Conservation (phyloP, 148 eudicot genomes). For the Salicornia ramosissima region DNA sequence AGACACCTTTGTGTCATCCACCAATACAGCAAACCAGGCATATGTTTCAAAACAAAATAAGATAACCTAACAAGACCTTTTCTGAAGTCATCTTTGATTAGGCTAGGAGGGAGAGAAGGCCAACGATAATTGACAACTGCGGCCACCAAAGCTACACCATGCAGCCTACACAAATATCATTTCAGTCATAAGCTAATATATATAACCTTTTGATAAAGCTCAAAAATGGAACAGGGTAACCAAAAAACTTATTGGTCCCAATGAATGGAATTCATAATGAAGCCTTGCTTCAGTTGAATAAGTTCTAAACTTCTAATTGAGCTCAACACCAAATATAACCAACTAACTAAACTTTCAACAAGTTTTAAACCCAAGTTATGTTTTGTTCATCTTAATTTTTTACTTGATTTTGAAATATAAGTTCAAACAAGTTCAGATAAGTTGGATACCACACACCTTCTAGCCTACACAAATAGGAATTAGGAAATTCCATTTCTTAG, state of each 20-base stretch:
- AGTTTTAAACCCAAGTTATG: background rate
- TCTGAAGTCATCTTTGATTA: constrained; percentile 51
- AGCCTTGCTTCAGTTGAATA: background rate
- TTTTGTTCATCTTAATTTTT: background rate
- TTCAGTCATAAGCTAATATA: constrained; percentile 9
- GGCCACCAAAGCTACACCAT: constrained; percentile 62
- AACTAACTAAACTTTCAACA: background rate
- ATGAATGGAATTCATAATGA: background rate
- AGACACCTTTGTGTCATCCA: constrained; percentile 75
- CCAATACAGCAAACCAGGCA: constrained; percentile 62
- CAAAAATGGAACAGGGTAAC: background rate
- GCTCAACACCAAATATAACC: background rate
- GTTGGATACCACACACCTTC: background rate
- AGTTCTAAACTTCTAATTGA: constrained; percentile 4
- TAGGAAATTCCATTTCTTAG: background rate
- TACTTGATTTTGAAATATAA: background rate
- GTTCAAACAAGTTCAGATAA: background rate
- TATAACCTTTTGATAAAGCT: background rate
- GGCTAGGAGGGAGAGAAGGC: constrained; percentile 53
- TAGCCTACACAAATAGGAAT: background rate
- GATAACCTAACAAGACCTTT: constrained; percentile 41
- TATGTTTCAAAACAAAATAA: constrained; percentile 36
- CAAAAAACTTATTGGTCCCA: background rate
- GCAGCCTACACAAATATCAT: constrained; percentile 44
- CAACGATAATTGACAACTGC: constrained; percentile 64